These are phyloP conservation scores for Botryotinia calthae DNA, from an alignment of 2,329 filamentous ascomycete species.

Conservation along the genomic window DNA sequence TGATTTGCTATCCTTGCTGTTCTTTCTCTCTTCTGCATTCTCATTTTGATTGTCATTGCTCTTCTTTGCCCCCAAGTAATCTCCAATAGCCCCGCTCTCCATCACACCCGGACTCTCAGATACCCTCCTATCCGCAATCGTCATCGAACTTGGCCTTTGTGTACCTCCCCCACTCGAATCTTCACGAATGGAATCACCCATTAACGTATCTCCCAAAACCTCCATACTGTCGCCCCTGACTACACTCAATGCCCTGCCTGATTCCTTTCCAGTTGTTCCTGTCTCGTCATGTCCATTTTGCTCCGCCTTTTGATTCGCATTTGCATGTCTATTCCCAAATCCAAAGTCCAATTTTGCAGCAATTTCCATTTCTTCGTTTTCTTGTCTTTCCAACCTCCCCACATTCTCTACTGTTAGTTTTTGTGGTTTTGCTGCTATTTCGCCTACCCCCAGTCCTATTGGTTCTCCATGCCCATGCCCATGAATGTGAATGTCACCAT, in stretches of 20 bases:
- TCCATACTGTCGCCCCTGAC: background rate
- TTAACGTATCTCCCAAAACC: background rate
- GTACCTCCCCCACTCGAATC: background rate
- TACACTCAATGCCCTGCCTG: background rate
- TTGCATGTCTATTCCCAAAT: background rate
- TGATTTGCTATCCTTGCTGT: slow-evolving; percentile 19
- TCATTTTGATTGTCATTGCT: slow-evolving; percentile 17
- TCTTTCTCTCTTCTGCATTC: slow-evolving; percentile 23
- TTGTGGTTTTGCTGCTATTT: slow-evolving; percentile 38
- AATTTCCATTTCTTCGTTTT: slow-evolving; percentile 24
- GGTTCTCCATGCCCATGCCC: background rate
- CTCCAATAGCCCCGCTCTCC: background rate
- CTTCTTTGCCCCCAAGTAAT: background rate
- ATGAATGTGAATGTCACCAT: background rate
- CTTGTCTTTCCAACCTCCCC: slow-evolving; percentile 43
- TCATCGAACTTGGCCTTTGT: background rate
- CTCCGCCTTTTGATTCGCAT: background rate
- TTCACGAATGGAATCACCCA: background rate
- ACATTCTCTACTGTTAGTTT: slow-evolving; percentile 55
- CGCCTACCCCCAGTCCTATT: background rate
- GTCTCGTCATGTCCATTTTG: background rate
- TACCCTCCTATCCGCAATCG: background rate
- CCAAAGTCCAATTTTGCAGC: background rate
- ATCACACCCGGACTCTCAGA: background rate
- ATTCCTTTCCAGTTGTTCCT: background rate